Evolutionary conservation across 768 basidiomycete genomes (phyloP).

Genomic region (Lactarius tabidus): DNA sequence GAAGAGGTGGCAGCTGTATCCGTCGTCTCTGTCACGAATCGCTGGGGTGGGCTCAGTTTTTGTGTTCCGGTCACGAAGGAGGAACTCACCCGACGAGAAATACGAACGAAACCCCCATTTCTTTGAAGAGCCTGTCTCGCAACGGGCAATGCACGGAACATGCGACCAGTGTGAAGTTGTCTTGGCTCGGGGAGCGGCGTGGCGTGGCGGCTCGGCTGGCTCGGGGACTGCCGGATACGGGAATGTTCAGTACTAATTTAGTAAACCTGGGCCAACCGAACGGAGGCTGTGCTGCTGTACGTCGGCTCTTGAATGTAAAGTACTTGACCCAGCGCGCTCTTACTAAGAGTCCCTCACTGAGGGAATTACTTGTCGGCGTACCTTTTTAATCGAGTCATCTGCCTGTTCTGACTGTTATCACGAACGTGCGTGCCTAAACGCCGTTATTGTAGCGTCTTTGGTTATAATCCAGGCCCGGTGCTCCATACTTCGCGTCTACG

Average conservation of each 20-base stretch:
- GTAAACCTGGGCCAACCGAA: neutral
- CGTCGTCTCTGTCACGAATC: constrained; percentile 52
- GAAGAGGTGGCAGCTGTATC: constrained; percentile 32
- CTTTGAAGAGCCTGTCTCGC: constrained; percentile 47
- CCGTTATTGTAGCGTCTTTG: neutral
- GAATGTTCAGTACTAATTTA: neutral
- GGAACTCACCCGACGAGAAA: constrained; percentile 54
- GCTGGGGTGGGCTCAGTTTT: constrained; percentile 37
- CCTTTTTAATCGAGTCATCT: neutral
- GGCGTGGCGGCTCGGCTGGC: neutral
- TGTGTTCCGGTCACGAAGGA: constrained; percentile 15
- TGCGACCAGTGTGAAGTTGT: constrained; percentile 27
- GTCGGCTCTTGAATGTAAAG: neutral
- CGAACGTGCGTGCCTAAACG: constrained; percentile 13
- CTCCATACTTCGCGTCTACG: neutral
- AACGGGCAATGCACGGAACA: constrained; percentile 55
- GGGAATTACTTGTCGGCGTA: neutral
- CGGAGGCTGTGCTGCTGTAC: neutral
- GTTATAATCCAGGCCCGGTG: neutral
- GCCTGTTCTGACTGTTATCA: neutral
- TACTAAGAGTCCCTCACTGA: neutral
- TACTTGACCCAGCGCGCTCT: neutral
- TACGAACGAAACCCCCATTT: constrained; percentile 47
- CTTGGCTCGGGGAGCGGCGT: neutral
- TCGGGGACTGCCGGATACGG: neutral